Evolutionary conservation across 345 rosid species (phyloP).

Genomic region (Lepidium sativum): DNA sequence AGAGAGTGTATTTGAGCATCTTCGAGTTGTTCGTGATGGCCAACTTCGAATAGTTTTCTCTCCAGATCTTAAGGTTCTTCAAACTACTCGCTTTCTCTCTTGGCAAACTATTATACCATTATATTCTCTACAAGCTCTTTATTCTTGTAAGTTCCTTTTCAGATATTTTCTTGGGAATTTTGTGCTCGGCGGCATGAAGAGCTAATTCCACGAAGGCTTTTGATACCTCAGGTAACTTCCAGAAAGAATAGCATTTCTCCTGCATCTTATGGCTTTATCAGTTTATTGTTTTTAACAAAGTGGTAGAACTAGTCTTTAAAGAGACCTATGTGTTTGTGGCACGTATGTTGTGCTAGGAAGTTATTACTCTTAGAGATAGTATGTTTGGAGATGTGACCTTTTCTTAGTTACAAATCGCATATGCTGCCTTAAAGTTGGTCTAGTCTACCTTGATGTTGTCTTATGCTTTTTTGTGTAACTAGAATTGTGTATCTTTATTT

Average conservation of each 20-base stretch:
- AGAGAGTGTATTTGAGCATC: constrained; percentile 98
- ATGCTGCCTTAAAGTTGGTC: neutral
- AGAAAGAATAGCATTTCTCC: neutral
- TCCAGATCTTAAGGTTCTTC: constrained; percentile 77
- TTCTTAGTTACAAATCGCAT: neutral
- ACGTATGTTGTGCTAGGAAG: neutral
- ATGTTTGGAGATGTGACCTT: neutral
- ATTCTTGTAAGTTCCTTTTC: constrained; percentile 7
- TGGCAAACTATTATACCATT: neutral
- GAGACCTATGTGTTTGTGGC: neutral
- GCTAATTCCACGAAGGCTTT: constrained; percentile 83
- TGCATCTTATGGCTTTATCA: neutral
- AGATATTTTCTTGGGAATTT: constrained; percentile 99
- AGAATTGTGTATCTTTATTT: neutral
- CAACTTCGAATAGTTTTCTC: constrained; percentile 92
- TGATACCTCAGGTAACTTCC: constrained; percentile 81
- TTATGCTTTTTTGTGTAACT: neutral
- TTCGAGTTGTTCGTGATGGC: constrained; percentile 98
- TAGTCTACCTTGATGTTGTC: neutral
- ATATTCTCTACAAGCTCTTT: neutral
- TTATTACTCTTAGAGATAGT: neutral
- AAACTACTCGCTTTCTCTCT: neutral
- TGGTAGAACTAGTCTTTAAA: neutral
- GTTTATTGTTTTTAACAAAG: neutral
- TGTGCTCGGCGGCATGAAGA: constrained; percentile 98